Evolutionary conservation across 2,329 filamentous ascomycete species (phyloP), one percentile per base, ranked within the genome.

Genomic region (Aspergillus sp.): DNA sequence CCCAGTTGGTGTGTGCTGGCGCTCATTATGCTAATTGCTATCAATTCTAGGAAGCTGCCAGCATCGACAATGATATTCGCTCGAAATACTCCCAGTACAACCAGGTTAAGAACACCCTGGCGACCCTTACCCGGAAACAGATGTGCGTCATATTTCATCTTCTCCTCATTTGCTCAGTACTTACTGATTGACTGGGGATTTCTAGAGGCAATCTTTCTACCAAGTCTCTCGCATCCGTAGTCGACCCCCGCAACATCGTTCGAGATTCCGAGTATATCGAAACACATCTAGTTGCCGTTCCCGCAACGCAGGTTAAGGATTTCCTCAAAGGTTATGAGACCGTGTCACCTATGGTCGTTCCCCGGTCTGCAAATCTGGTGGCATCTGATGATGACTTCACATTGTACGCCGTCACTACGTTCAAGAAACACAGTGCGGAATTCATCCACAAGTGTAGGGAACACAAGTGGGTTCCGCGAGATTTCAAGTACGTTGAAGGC

Each of bases 261-360:
- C 86, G 85, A 67, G 83, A 95, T 64, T 96, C 90, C 19, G 93
- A 98, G 71, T 97, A 95, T 70, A 83, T 98, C 58, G 89, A 96
- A 72, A 96, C 93, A 29, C 90, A 96, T 65, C 82, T 98, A 29
- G 78, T 98, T 56, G 93, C 88, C 19, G 87, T 98, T 6, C 93
- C 93, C 2, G 81, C 79, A 42, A 82, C 81, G 56, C 75, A 80
- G 47, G 83, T 85, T 59, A 95, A 94, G 66, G 91, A 97, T 35
- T 98, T 95, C 62, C 73, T 94, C 54, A 85, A 85, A 64, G 81
- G 77, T 53, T 98, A 98, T 71, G 93, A 98, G 70, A 90, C 87
- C 1, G 68, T 97, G 47, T 74, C 85, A 0, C 84, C 86, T 9
- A 94, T 95, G 88, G 88, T 97, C 1, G 91, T 98, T 2, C 93